A percentile compares a stretch with the other conserved stretches of the same genome.
Conservation (phyloP, 257 asterid genomes). For the Cruciata laevipes region DNA sequence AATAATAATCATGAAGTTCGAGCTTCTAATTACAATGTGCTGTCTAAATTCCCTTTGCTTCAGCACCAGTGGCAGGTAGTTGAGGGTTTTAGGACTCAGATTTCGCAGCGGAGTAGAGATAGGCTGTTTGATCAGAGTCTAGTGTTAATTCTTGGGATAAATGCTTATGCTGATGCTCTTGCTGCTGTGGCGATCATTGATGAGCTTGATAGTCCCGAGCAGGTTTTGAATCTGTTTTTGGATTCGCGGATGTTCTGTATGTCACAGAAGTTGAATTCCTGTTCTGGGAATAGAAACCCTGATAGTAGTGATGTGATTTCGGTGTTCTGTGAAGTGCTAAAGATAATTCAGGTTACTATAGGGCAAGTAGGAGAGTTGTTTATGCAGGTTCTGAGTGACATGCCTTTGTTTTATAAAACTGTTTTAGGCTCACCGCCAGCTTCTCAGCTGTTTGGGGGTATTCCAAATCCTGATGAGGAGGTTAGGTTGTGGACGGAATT, state of each 20-base stretch:
- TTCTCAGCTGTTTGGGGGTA: slow-evolving; percentile 97
- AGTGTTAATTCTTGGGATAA: slow-evolving; percentile 42
- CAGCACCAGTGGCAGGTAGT: slow-evolving; percentile 98
- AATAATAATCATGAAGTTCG: slow-evolving; percentile 2
- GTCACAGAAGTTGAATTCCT: slow-evolving; percentile 59
- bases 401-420: slow-evolving; percentile 89
- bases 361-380: slow-evolving; percentile 96
- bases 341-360: slow-evolving; percentile 77
- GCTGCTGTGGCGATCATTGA: slow-evolving; percentile 85
- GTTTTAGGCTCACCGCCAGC: slow-evolving; percentile 88
- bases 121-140: slow-evolving; percentile 66
- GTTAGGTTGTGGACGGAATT: slow-evolving; percentile 81
- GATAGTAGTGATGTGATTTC: slow-evolving; percentile 69
- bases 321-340: slow-evolving; percentile 75
- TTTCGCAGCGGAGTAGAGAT: slow-evolving; percentile 84
- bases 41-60: slow-evolving; percentile 77
- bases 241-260: slow-evolving; percentile 77
- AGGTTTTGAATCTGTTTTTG: slow-evolving; percentile 65
- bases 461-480: slow-evolving; percentile 93
- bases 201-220: slow-evolving; percentile 66
- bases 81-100: slow-evolving; percentile 90
- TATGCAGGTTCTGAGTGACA: slow-evolving; percentile 79
- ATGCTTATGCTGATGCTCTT: slow-evolving; percentile 90
- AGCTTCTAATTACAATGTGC: slow-evolving; percentile 30
- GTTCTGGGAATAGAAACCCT: slow-evolving; percentile 53